Base-by-base conservation (phyloP, 495 filamentous ascomycete species). In the Penicillium cataractarum region DNA sequence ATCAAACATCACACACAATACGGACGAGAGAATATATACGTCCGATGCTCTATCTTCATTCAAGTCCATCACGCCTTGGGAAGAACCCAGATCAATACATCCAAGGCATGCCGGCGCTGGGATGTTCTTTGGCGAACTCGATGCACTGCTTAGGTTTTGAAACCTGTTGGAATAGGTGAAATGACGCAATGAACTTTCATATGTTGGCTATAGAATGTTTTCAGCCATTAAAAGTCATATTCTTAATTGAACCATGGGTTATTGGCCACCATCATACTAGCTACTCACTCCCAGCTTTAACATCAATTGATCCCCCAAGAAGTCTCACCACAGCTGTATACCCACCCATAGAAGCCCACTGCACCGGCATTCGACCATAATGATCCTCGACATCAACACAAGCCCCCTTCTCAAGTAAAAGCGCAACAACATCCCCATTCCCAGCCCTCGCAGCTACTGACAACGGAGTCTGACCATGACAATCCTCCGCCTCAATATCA, bases 91-190 rank as follows among this genome's bases (percentile, higher is more conserved):
- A 6, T 10, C 51, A 21, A 15, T 54, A 24, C 3, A 8, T 35
- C 26, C 40, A 21, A 24, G 32, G 12, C 35, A 37, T 37, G 7
- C 27, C 9, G 42, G 40, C 22, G 21, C 57, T 15, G 46, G 44
- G 44, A 37, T 52, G 2, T 50, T 24, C 21, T 51, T 58, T 13
- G 56, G 57, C 0, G 57, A 59, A 33, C 58, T 61, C 9, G 49
- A 61, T 54, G 58, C 37, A 21, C 50, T 61, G 24, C 50, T 54
- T 19, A 17, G 57, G 21, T 59, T 59, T 17, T 56, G 54, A 56
- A 7, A 13, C 7, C 5, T 24, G 13, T 21, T 3, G 8, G 39
- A 6, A 46, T 8, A 19, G 8, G 21, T 21, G 9, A 4, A 46
- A 46, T 10, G n/a, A 21, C 7, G 4, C 9, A 12, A 46, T 21